A percentile compares a stretch with the other conserved stretches of the same genome.
These are phyloP conservation scores for Raddia guianensis DNA, from an alignment of 176 grass and related monocot genomes.

Conservation along the genomic window DNA sequence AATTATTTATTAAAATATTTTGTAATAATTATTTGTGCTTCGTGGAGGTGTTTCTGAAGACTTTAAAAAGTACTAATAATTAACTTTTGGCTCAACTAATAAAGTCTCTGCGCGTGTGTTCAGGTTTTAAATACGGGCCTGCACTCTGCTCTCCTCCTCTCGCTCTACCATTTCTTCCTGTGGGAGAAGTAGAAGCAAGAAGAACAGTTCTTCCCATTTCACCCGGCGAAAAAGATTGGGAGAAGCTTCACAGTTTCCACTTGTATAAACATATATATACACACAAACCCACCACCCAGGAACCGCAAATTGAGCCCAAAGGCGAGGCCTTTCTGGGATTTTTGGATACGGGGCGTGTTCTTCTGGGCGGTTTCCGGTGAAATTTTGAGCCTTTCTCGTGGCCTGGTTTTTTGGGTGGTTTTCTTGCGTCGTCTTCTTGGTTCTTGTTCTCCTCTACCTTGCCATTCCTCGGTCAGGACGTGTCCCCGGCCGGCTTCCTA, in stretches of 20 bases:
- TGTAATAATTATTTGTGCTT: too few relatives aligned
- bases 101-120: neutral
- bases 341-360: constrained; percentile 15
- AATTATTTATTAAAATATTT: too few relatives aligned
- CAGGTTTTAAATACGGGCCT: constrained; percentile 31
- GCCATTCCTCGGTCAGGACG: neutral
- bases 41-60: too few relatives aligned
- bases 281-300: constrained; percentile 28
- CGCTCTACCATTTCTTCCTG: neutral
- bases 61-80: too few relatives aligned
- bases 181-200: neutral
- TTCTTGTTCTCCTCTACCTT: constrained; percentile 15
- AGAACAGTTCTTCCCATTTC: constrained; percentile 33
- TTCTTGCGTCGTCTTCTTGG: neutral
- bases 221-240: neutral
- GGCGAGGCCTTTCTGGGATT: constrained; percentile 27
- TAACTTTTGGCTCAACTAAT: too few relatives aligned
- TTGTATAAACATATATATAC: constrained; percentile 58
- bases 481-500: neutral
- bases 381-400: constrained; percentile 5
- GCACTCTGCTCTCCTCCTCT: neutral
- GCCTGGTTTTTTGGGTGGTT: neutral
- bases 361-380: constrained; percentile 26
- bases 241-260: neutral
- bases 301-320: constrained; percentile 32